A percentile compares a stretch with the other conserved stretches of the same genome.
phyloP scores from a whole-genome alignment of 257 asterid genomes.

The Fraxinus quadrangulata region DNA sequence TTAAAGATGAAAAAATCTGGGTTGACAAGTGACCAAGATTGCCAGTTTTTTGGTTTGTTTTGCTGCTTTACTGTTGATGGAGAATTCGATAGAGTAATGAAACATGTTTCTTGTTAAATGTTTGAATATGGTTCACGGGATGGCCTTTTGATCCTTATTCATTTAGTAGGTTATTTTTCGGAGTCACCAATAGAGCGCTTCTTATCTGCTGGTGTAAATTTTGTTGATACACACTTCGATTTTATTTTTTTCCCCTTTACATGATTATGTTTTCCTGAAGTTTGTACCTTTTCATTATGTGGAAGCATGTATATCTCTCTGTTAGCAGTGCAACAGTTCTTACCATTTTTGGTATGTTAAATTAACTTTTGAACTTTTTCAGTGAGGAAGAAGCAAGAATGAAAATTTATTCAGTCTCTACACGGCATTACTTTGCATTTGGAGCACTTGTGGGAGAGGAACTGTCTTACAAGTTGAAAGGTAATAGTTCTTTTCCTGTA shows the following conservation, averaged over 20 bases:
- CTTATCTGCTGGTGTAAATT: neutral
- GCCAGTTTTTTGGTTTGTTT: neutral
- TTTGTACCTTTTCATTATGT: neutral
- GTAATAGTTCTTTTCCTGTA: slow-evolving; percentile 27
- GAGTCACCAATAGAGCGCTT: neutral
- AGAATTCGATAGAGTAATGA: neutral
- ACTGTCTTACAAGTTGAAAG: slow-evolving; percentile 76
- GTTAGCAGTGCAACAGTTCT: neutral
- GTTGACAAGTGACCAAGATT: neutral
- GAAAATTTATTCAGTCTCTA: slow-evolving; percentile 91
- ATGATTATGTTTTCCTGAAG: neutral
- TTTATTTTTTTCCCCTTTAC: neutral
- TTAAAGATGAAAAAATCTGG: too few relatives aligned
- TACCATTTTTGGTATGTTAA: neutral
- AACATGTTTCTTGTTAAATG: neutral
- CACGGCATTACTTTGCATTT: slow-evolving; percentile 84
- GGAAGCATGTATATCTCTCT: neutral
- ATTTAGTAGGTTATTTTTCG: neutral
- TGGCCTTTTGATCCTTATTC: neutral
- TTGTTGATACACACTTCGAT: neutral
- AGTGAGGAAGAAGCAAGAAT: slow-evolving; percentile 94
- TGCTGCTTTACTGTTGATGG: neutral
- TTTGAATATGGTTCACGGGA: neutral
- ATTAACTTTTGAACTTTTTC: slow-evolving; percentile 8
- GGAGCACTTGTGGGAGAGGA: slow-evolving; percentile 97